Evolutionary conservation across 345 rosid species (phyloP), one percentile per base, ranked within the genome.

Genomic region (Populus euphratica): DNA sequence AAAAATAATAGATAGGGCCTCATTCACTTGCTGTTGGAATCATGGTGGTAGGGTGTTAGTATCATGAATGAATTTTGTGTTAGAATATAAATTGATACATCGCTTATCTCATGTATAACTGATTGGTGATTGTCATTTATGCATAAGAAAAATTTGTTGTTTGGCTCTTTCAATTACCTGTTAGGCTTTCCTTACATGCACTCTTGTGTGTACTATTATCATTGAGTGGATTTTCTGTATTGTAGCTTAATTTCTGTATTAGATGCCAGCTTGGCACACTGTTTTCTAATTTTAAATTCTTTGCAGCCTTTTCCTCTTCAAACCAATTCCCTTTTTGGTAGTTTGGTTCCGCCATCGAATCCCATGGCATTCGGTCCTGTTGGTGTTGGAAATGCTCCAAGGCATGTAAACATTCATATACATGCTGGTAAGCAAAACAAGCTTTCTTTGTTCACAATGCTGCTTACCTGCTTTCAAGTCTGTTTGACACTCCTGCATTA

Each of bases 261-360:
- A 1, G 9, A 59, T 3, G 12, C 14, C 29, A 59, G 6, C 64
- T 23, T 23, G 64, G 27, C 36, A 12, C 41, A 67, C 21, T 67
- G 23, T 17, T 72, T 73, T 12, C 35, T 29, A 35, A 54, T 27
- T 36, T 76, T 76, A 59, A 59, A 10, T 59, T 54, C 41, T 83
- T 86, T 83, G 76, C 93, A 96, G 99, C 99, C 98, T 47, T 96
- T 90, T 80, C 95, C 98, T 77, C 84, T 90, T 70, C 98, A 96
- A 89, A 84, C 89, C 50, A 85, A 84, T 86, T 76, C 97, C 35
- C 89, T 96, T 75, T 91, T 96, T 78, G 88, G 90, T 50, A 88
- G 89, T 75, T 75, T 87, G 39, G 75, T 80, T 81, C 85, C 84
- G 61, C 85, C 93, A 72, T 54, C 90, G 79, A 93, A 86, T 81